Conservation (phyloP, 768 basidiomycete genomes). For the Lactifluus pinguis region DNA sequence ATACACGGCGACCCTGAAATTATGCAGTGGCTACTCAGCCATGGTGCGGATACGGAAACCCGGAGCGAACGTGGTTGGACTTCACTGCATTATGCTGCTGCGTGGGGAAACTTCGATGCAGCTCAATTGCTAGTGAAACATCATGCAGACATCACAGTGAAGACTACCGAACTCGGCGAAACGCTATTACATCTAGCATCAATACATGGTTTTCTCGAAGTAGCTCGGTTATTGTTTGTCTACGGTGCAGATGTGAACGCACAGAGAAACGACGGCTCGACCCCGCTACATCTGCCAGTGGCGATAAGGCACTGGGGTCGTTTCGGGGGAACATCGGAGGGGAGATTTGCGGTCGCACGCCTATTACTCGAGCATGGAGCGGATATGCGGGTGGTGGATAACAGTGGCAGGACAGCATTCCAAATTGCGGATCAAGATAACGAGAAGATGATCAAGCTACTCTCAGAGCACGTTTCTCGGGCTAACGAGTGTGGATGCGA, state of each 20-base stretch:
- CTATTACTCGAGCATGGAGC: neutral
- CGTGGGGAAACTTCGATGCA: neutral
- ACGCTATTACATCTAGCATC: neutral
- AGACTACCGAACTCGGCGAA: slow-evolving; percentile 20
- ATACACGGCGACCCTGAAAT: neutral
- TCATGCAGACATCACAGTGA: neutral
- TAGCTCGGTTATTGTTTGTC: neutral
- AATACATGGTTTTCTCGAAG: neutral
- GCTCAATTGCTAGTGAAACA: neutral
- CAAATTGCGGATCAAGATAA: neutral
- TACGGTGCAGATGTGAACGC: neutral
- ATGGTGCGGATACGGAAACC: neutral
- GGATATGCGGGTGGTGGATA: neutral
- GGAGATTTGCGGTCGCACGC: neutral
- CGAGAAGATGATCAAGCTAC: neutral
- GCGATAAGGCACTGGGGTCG: too few species aligned
- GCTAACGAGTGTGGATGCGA: too few species aligned
- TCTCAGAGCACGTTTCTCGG: neutral
- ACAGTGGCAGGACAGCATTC: neutral
- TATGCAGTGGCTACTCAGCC: neutral
- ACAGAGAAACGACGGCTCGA: neutral
- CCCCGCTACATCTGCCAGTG: neutral
- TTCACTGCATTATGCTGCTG: neutral
- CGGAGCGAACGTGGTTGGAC: neutral
- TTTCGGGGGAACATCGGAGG: neutral